These are phyloP conservation scores for Leccinum griseonigrum DNA, from an alignment of 1,284 basidiomycete genomes.

Conservation along the genomic window DNA sequence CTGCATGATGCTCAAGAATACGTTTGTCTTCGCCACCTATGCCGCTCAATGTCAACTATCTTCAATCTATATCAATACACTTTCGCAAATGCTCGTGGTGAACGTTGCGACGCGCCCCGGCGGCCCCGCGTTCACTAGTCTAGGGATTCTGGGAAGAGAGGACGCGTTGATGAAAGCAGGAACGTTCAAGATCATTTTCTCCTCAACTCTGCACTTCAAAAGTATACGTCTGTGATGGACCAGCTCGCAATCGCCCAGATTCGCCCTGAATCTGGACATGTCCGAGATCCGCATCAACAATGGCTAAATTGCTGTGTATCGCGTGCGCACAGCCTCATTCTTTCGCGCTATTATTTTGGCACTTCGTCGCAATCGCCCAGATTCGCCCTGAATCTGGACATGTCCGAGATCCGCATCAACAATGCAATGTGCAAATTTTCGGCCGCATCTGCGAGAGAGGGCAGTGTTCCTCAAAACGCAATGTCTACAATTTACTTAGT, in stretches of 20 bases:
- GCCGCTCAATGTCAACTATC: slow-evolving; percentile 33
- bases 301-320: too few species aligned
- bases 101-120: slow-evolving; percentile 23
- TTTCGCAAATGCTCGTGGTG: slow-evolving; percentile 33
- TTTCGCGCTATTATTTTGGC: too few species aligned
- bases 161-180: slow-evolving; percentile 12
- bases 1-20: slow-evolving; percentile 27
- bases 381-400: too few species aligned
- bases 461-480: slow-evolving; percentile 41
- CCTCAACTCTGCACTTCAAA: not conserved
- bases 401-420: too few species aligned
- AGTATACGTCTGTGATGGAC: slow-evolving; percentile 1
- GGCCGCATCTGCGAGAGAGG: slow-evolving; percentile 35
- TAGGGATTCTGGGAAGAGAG: slow-evolving; percentile 3
- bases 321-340: too few species aligned
- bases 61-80: slow-evolving; percentile 38
- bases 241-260: slow-evolving; percentile 36
- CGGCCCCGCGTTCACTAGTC: not conserved
- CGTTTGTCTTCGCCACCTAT: slow-evolving; percentile 38
- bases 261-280: too few species aligned
- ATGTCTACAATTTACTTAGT: slow-evolving; percentile 35
- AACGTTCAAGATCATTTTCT: slow-evolving; percentile 28
- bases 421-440: too few species aligned
- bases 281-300: slow-evolving; percentile 35
- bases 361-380: too few species aligned